Conservation (phyloP, 495 filamentous ascomycete species). For the Penicillium tannophilum region DNA sequence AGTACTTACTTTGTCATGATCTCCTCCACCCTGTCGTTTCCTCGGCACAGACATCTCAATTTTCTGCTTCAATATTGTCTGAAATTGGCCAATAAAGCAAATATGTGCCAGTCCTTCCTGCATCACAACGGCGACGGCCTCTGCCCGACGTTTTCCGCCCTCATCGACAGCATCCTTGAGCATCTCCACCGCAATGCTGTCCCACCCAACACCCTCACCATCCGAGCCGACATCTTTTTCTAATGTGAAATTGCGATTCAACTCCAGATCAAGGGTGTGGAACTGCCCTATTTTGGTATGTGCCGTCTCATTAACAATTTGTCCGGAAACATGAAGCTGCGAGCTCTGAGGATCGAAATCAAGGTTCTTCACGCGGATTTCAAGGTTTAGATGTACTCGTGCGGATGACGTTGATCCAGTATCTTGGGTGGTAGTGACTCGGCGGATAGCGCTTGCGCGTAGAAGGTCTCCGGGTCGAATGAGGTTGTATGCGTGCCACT, state of each 20-base stretch:
- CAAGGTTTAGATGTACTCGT: conserved; percentile 76
- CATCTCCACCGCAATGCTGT: conserved; percentile 79
- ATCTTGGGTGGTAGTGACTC: conserved; percentile 65
- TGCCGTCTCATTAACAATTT: conserved; percentile 79
- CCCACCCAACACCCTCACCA: conserved; percentile 72
- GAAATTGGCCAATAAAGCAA: conserved; percentile 88
- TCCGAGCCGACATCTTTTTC: conserved; percentile 58
- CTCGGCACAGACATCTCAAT: conserved; percentile 82
- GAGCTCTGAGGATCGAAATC: conserved; percentile 89
- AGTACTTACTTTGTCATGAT: conserved; percentile 62
- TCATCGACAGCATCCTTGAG: conserved; percentile 78
- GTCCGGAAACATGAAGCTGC: conserved; percentile 82
- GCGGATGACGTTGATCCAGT: conserved; percentile 76
- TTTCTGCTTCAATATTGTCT: conserved; percentile 83
- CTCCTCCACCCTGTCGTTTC: conserved; percentile 64
- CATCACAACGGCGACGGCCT: conserved; percentile 89
- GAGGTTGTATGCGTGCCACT: conserved; percentile 98
- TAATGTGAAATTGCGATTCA: conserved; percentile 84
- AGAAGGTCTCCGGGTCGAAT: conserved; percentile 79
- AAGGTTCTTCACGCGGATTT: conserved; percentile 76
- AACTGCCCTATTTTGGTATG: conserved; percentile 80
- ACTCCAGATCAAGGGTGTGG: conserved; percentile 89
- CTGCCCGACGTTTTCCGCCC: conserved; percentile 66
- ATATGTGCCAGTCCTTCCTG: conserved; percentile 93
- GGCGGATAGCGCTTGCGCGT: conserved; percentile 80